Percentiles rank a stretch among this genome's conserved stretches.
These are phyloP conservation scores for Anastatica hierochuntica DNA, from an alignment of 345 rosid genomes.

Conservation along the genomic window DNA sequence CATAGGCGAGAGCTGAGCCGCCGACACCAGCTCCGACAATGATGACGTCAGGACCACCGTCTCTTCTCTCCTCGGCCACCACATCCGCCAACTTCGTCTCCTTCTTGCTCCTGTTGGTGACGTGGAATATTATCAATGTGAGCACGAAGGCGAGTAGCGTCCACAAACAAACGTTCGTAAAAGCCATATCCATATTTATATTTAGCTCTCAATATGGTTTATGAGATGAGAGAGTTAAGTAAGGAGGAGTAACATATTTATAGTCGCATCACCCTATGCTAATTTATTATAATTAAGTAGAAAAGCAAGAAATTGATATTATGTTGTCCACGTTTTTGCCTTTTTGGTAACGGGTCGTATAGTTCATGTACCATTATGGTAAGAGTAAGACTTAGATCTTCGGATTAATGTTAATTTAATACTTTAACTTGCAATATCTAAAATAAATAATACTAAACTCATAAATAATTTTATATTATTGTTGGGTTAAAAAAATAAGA, in stretches of 20 bases:
- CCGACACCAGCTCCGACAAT: constrained; percentile 67
- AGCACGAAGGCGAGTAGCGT: constrained; percentile 2
- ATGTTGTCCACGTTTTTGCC: no score
- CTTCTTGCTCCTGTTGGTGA: background rate
- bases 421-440: no score
- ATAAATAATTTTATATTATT: no score
- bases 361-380: no score
- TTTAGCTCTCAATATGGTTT: background rate
- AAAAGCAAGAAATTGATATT: background rate
- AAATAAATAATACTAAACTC: no score
- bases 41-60: constrained; percentile 31
- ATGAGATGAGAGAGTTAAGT: background rate
- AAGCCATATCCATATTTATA: constrained; percentile 1
- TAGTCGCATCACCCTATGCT: background rate
- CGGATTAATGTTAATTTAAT: no score
- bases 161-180: background rate
- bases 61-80: background rate
- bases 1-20: constrained; percentile 47
- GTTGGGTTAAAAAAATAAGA: no score
- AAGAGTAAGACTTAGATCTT: no score
- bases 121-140: constrained; percentile 6
- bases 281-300: background rate
- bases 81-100: background rate
- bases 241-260: background rate
- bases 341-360: no score